Evolutionary conservation across 208 protist genomes (phyloP).

Genomic region (Strigomonas culicis): DNA sequence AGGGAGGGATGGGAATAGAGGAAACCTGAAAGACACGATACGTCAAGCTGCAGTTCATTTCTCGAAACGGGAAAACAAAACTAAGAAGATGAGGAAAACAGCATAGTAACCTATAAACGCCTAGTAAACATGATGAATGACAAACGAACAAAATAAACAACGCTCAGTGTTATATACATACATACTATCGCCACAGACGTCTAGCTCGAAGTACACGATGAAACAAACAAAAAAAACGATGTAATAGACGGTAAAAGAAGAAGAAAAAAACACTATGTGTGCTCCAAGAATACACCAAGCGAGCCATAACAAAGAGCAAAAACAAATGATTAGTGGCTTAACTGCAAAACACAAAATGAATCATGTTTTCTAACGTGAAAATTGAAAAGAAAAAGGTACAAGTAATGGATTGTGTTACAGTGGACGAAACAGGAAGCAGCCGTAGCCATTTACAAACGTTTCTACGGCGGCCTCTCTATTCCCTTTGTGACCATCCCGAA

Average conservation of each 20-base stretch:
- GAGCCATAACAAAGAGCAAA: constrained; percentile 15
- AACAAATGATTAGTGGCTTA: constrained; percentile 2
- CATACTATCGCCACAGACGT: background rate
- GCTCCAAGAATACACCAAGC: constrained; percentile 8
- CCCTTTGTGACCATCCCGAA: background rate
- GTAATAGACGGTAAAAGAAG: background rate
- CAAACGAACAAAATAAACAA: background rate
- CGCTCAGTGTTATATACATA: background rate
- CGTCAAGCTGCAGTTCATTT: background rate
- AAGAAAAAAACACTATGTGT: constrained; percentile 2
- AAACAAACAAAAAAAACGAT: background rate
- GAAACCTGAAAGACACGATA: background rate
- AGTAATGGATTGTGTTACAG: background rate
- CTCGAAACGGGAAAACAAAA: background rate
- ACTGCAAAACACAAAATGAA: constrained; percentile 4
- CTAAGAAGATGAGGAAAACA: background rate
- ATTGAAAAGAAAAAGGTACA: background rate
- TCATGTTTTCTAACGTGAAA: background rate
- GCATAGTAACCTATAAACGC: background rate
- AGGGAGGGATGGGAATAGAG: background rate
- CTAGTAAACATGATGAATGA: background rate
- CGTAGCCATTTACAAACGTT: constrained; percentile 4
- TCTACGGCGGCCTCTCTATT: background rate
- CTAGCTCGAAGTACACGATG: background rate
- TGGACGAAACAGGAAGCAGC: background rate